Evolutionary conservation across 75 land plant genomes (phyloP).

Genomic region (Pinus taeda): DNA sequence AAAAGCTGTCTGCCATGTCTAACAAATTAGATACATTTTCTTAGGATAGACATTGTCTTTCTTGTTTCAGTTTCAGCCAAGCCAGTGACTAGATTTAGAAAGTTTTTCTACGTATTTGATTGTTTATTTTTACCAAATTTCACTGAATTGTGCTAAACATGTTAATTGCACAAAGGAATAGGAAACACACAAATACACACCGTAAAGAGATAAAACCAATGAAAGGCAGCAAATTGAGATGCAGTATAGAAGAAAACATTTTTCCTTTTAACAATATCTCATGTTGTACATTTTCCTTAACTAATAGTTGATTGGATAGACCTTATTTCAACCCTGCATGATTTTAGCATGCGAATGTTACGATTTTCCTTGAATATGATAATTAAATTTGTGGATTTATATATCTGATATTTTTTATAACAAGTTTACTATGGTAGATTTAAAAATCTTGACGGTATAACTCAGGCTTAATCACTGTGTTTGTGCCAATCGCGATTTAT

Average conservation of each 20-base stretch:
- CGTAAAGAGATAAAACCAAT: too few species aligned
- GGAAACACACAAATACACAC: neutral
- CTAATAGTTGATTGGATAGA: too few species aligned
- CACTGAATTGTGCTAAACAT: neutral
- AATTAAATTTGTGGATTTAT: neutral
- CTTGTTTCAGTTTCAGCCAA: too few species aligned
- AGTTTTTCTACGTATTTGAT: neutral
- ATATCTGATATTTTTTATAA: neutral
- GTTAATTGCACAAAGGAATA: neutral
- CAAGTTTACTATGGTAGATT: too few species aligned
- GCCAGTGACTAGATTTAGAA: neutral
- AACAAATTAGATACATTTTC: too few species aligned
- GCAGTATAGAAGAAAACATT: neutral
- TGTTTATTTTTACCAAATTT: neutral
- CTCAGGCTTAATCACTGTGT: too few species aligned
- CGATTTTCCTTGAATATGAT: neutral
- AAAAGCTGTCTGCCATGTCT: too few species aligned
- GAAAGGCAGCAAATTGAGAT: neutral
- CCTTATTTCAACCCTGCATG: neutral
- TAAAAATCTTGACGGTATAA: too few species aligned
- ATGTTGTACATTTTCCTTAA: neutral
- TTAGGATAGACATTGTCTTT: too few species aligned
- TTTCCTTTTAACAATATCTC: neutral
- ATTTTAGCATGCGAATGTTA: neutral
- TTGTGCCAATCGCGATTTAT: too few species aligned